phyloP scores from a whole-genome alignment of 2,329 filamentous ascomycete species.

The Penicillium sp. region DNA sequence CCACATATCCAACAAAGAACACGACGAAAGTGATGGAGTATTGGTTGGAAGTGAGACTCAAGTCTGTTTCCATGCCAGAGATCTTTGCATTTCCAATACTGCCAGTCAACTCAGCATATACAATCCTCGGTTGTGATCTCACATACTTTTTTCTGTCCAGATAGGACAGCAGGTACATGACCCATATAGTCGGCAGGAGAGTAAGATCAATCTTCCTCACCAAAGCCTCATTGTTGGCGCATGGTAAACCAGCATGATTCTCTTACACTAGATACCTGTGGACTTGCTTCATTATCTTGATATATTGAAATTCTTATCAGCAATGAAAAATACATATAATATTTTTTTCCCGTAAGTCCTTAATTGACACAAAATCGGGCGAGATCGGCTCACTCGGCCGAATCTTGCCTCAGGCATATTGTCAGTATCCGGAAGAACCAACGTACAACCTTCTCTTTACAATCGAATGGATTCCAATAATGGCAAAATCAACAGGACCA shows the following conservation, averaged over 20 bases:
- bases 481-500: background rate
- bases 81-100: conserved; percentile 27
- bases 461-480: no score
- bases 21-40: conserved; percentile 50
- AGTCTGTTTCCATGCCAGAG: conserved; percentile 20
- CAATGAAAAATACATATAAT: no score
- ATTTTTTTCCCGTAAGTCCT: no score
- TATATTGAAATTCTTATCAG: background rate
- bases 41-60: conserved; percentile 34
- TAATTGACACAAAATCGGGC: conserved; percentile 1
- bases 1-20: conserved; percentile 51
- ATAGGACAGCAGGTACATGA: conserved; percentile 48
- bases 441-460: no score
- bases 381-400: conserved; percentile 6
- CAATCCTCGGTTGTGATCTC: no score
- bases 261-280: conserved; percentile 3
- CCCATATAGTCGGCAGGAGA: conserved; percentile 46
- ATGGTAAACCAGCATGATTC: conserved; percentile 13
- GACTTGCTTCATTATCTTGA: background rate
- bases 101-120: background rate
- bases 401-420: background rate
- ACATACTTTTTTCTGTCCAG: conserved; percentile 32
- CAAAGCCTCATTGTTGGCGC: no score
- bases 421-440: background rate
- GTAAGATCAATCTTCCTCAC: conserved; percentile 44